These are phyloP conservation scores for Edaphochlamys debaryana DNA, from an alignment of 139 green algal species.

Conservation along the genomic window DNA sequence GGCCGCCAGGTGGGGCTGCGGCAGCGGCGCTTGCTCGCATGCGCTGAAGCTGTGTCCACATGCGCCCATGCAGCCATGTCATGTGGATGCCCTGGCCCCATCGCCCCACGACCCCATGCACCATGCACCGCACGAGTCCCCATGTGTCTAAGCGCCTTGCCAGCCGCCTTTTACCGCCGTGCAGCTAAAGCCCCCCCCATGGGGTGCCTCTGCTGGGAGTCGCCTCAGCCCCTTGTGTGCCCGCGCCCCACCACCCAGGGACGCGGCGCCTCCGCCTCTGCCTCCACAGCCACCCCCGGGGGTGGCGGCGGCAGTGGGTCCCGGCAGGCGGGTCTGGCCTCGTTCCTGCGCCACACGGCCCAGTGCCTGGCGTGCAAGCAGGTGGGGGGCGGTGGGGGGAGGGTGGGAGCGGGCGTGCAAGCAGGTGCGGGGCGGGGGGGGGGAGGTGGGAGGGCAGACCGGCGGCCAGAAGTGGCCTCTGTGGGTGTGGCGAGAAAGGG, in stretches of 20 bases:
- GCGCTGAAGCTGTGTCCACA: no score
- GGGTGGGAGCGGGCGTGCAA: no score
- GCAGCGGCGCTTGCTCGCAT: conserved; percentile 3
- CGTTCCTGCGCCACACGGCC: conserved; percentile 57
- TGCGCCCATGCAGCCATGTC: no score
- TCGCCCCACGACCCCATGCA: not conserved
- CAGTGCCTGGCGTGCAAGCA: conserved; percentile 68
- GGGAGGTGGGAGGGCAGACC: no score
- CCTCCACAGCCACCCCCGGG: not conserved
- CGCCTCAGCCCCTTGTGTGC: no score
- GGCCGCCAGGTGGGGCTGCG: conserved; percentile 1
- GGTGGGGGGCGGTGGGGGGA: conserved; percentile 9
- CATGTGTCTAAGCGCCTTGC: no score
- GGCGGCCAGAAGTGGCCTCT: not conserved
- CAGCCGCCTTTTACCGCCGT: not conserved
- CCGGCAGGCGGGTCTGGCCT: conserved; percentile 45
- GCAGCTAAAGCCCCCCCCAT: not conserved
- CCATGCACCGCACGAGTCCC: no score
- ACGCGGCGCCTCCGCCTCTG: no score
- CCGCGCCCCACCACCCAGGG: no score
- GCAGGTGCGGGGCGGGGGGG: not conserved
- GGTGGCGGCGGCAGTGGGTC: not conserved
- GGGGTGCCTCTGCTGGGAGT: not conserved
- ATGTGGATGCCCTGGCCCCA: not conserved
- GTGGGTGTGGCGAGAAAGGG: not conserved